Conservation (phyloP, 164 flowering plant genomes). For the Paratinospora sagittata region DNA sequence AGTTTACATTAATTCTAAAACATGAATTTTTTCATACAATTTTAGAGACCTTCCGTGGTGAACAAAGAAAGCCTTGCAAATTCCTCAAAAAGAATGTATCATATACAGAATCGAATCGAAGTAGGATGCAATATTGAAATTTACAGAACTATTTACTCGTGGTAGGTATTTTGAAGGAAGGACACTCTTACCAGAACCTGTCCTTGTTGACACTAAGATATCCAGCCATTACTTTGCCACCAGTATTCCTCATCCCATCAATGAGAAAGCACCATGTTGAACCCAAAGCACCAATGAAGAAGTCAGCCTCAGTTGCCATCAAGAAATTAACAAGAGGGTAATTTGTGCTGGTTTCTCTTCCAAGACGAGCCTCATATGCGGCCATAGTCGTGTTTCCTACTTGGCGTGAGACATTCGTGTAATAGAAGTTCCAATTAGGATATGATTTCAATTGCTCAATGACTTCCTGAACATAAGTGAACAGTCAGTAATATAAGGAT, state of each 20-base stretch:
- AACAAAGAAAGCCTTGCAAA: background rate
- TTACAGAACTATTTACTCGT: background rate
- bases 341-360: slow-evolving; percentile 76
- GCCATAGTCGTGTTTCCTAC: slow-evolving; percentile 81
- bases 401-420: slow-evolving; percentile 79
- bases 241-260: slow-evolving; percentile 94
- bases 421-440: slow-evolving; percentile 70
- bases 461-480: slow-evolving; percentile 51
- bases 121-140: background rate
- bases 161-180: background rate
- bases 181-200: slow-evolving; percentile 53
- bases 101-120: background rate
- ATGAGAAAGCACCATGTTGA: slow-evolving; percentile 96
- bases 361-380: slow-evolving; percentile 76
- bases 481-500: background rate
- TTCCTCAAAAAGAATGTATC: background rate
- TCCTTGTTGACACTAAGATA: slow-evolving; percentile 77
- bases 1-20: too few relatives aligned
- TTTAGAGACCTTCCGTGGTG: too few relatives aligned
- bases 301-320: slow-evolving; percentile 73
- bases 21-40: too few relatives aligned
- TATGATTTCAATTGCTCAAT: slow-evolving; percentile 53
- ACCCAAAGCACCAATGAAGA: slow-evolving; percentile 90
- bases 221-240: slow-evolving; percentile 78
- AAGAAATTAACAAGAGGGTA: slow-evolving; percentile 69